phyloP scores from a whole-genome alignment of 163 green algal genomes.

The Volvox carteri region DNA sequence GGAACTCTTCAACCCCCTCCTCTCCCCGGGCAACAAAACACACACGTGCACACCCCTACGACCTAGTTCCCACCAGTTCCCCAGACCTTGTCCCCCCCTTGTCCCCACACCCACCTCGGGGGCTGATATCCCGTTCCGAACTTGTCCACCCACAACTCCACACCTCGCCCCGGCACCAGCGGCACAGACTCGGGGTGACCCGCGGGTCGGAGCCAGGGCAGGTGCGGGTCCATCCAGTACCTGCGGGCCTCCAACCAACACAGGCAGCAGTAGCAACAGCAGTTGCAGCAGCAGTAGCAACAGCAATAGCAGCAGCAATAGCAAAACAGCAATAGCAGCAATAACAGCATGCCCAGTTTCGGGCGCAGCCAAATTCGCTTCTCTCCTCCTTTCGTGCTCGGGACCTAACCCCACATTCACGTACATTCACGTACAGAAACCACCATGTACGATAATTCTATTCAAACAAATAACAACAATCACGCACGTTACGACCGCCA shows the following conservation, averaged over 20 bases:
- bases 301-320: no score
- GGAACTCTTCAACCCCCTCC: no score
- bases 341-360: not conserved
- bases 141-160: conserved; percentile 65
- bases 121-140: conserved; percentile 18
- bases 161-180: conserved; percentile 38
- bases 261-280: no score
- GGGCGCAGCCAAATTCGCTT: no score
- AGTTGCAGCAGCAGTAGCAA: no score
- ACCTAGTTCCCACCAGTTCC: not conserved
- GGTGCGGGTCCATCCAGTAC: conserved; percentile 31
- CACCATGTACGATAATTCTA: no score
- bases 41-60: not conserved
- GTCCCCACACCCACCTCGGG: conserved; percentile 45
- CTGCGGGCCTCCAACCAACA: no score
- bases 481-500: no score
- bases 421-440: no score
- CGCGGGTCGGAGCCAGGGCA: conserved; percentile 6
- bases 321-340: not conserved
- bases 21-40: no score
- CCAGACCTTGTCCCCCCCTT: not conserved
- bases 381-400: no score
- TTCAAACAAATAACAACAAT: no score
- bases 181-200: not conserved
- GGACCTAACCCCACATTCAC: not conserved